Evolutionary conservation across 495 filamentous ascomycete genomes (phyloP).

Genomic region (Tuber borchii): DNA sequence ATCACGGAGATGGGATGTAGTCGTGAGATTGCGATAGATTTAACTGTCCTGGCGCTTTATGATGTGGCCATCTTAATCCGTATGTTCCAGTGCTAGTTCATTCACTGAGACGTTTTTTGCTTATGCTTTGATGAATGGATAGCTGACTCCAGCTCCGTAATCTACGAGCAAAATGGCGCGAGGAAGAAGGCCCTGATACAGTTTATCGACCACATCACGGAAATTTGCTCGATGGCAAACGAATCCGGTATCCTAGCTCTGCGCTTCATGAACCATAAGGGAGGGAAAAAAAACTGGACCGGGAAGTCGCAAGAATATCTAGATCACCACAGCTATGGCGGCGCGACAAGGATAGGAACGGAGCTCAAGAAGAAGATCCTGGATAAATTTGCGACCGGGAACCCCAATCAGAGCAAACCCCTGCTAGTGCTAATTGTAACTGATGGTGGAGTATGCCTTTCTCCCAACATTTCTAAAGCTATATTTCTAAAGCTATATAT

Average conservation of each 20-base stretch:
- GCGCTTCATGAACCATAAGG: constrained; percentile 45
- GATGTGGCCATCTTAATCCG: constrained; percentile 26
- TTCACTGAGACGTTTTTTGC: neutral
- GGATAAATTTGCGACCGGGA: constrained; percentile 39
- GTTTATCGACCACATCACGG: constrained; percentile 54
- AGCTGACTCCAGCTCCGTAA: constrained; percentile 64
- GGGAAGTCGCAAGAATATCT: too few species aligned
- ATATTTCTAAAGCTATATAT: too few species aligned
- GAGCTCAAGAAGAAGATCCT: constrained; percentile 55
- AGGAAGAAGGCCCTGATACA: constrained; percentile 56
- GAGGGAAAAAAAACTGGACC: too few species aligned
- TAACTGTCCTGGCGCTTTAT: constrained; percentile 22
- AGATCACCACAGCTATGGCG: constrained; percentile 25
- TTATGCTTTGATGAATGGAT: too few species aligned
- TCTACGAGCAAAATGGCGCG: constrained; percentile 53
- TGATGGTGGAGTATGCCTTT: too few species aligned
- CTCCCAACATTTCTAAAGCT: too few species aligned
- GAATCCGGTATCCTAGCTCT: constrained; percentile 56
- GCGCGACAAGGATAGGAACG: constrained; percentile 36
- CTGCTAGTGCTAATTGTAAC: too few species aligned
- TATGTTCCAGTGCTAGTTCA: neutral
- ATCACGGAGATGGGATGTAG: neutral
- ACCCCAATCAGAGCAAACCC: too few species aligned
- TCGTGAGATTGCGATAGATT: constrained; percentile 8
- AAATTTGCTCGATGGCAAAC: constrained; percentile 59